Conservation (phyloP, 164 flowering plant species). For the Akebia trifoliata region DNA sequence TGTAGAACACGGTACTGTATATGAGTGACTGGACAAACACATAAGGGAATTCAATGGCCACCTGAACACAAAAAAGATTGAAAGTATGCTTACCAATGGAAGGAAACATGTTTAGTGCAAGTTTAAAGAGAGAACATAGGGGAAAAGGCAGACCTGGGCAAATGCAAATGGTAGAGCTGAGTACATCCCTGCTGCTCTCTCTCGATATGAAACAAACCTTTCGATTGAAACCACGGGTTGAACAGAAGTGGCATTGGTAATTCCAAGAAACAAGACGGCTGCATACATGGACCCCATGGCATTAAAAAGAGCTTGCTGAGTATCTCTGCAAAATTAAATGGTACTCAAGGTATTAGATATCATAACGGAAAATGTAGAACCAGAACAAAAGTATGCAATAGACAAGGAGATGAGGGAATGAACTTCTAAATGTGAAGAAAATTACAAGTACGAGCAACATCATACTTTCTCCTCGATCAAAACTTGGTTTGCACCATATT, state of each 20-base stretch:
- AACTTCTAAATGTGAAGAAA: not conserved
- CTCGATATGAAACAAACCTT: slow-evolving; percentile 94
- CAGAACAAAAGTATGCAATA: not conserved
- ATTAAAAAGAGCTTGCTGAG: slow-evolving; percentile 71
- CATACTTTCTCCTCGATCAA: not conserved
- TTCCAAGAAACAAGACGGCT: slow-evolving; percentile 83
- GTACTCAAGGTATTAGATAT: not conserved
- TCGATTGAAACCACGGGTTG: slow-evolving; percentile 96
- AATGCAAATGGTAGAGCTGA: slow-evolving; percentile 94
- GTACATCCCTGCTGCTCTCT: slow-evolving; percentile 96
- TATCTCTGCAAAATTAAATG: slow-evolving; percentile 47
- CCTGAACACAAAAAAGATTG: slow-evolving; percentile 41
- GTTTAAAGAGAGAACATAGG: not conserved
- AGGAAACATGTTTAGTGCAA: not conserved
- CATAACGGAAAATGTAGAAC: not conserved
- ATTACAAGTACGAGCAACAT: not conserved
- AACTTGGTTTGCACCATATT: not conserved
- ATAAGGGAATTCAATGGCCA: slow-evolving; percentile 90
- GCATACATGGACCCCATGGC: slow-evolving; percentile 98
- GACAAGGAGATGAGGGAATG: not conserved
- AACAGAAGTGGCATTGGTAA: slow-evolving; percentile 84
- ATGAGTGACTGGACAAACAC: slow-evolving; percentile 75
- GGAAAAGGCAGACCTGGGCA: slow-evolving; percentile 60
- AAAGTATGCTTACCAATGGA: not conserved
- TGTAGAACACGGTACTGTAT: slow-evolving; percentile 73